A percentile compares a stretch with the other conserved stretches of the same genome.
Conservation (phyloP, 1,139 yeast species). For the Hemisphaericaspora xylanilytica region DNA sequence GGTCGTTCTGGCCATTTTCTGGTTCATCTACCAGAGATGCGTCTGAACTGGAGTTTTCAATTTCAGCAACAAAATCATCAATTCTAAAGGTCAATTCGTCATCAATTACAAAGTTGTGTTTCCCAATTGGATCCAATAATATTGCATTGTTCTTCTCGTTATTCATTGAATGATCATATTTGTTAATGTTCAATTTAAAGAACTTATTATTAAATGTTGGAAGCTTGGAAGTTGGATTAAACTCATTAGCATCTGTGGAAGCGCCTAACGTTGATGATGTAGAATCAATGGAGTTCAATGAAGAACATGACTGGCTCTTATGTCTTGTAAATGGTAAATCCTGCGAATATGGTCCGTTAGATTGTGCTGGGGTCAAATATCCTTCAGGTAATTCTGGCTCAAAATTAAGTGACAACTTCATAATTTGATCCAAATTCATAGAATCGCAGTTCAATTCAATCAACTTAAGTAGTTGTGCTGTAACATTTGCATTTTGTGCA, state of each 20-base stretch:
- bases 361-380: slow-evolving; percentile 26
- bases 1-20: too few relatives aligned
- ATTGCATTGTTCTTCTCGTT: slow-evolving; percentile 15
- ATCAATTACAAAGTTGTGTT: slow-evolving; percentile 32
- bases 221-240: slow-evolving; percentile 23
- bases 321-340: slow-evolving; percentile 12
- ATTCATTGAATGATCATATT: slow-evolving; percentile 35
- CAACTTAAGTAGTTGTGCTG: slow-evolving; percentile 18
- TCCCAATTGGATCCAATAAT: slow-evolving; percentile 20
- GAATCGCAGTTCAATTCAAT: slow-evolving; percentile 44
- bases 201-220: slow-evolving; percentile 41
- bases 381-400: slow-evolving; percentile 45
- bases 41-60: slow-evolving; percentile 17
- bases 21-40: too few relatives aligned
- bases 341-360: slow-evolving; percentile 4
- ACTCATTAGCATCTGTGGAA: slow-evolving; percentile 4
- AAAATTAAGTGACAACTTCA: slow-evolving; percentile 37
- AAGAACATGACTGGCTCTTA: slow-evolving; percentile 13
- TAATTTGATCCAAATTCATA: slow-evolving; percentile 35
- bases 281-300: slow-evolving; percentile 31
- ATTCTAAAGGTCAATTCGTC: slow-evolving; percentile 36
- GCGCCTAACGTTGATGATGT: slow-evolving; percentile 8
- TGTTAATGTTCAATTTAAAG: slow-evolving; percentile 34
- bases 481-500: background rate
- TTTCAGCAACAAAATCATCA: slow-evolving; percentile 35